Conservation (phyloP, 768 basidiomycete species). For the Dioszegia crocea region DNA sequence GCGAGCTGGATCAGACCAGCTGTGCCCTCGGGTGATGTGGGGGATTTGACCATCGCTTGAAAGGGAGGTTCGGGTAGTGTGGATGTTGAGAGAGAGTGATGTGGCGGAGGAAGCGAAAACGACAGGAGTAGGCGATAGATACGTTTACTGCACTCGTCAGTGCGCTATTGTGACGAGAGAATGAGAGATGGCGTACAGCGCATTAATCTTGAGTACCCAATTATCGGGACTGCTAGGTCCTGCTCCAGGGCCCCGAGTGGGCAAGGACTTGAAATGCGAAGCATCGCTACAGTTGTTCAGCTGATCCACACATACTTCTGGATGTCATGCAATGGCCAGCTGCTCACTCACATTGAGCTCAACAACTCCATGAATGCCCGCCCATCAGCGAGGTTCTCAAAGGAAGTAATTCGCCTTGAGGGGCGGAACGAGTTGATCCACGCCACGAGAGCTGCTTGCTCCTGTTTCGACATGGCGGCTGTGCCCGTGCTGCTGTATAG, state of each 20-base stretch:
- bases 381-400: slow-evolving; percentile 38
- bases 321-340: no score
- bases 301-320: slow-evolving; percentile 3
- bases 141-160: slow-evolving; percentile 28
- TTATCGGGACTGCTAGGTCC: slow-evolving; percentile 27
- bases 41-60: slow-evolving; percentile 76
- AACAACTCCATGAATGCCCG: slow-evolving; percentile 40
- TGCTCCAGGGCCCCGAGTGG: slow-evolving; percentile 6
- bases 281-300: slow-evolving; percentile 22
- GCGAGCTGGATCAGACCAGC: slow-evolving; percentile 69
- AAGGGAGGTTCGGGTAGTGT: slow-evolving; percentile 80
- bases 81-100: slow-evolving; percentile 25
- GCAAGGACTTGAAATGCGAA: slow-evolving; percentile 34
- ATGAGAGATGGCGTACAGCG: slow-evolving; percentile 37
- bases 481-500: no score
- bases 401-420: slow-evolving; percentile 23
- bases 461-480: slow-evolving; percentile 29
- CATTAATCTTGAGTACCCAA: slow-evolving; percentile 42
- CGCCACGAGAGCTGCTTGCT: slow-evolving; percentile 39
- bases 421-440: slow-evolving; percentile 42
- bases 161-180: no score
- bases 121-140: slow-evolving; percentile 40
- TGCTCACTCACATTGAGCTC: background rate
- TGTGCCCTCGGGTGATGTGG: slow-evolving; percentile 53
- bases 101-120: slow-evolving; percentile 32